Evolutionary conservation across 2,329 filamentous ascomycete genomes (phyloP), one percentile per base, ranked within the genome.

Genomic region (Magnaporthales sp.): DNA sequence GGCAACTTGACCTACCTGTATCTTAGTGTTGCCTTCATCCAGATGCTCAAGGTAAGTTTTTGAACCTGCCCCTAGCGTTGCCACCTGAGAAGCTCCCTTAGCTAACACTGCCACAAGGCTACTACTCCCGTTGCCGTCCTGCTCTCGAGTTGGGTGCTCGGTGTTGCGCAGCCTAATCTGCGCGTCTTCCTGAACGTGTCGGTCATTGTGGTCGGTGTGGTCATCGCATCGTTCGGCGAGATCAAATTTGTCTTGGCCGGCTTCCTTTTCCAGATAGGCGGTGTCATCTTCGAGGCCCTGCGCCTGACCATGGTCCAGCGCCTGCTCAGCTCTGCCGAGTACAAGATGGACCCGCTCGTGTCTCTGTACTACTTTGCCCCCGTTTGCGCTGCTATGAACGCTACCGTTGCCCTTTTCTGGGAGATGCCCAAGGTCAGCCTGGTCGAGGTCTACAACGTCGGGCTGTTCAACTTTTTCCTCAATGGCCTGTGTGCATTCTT

Each of bases 1-100:
- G 93, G 93, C 75, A 98, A 98, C 82, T 80, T 96, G 80, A 93
- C 94, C 73, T 98, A 98, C 77, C 86, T 97, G 66, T 97, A 97
- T 80, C 87, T 98, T 69, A 95, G 91, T 71, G 94, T 98, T 68
- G 91, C 94, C 68, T 98, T 98, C 79, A 98, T 98, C 75, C 94
- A 98, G 84, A 98, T 98, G 94, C 89, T 98, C 78, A 98, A 98
- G 26, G 56, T 60, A 27, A 60, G 56, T 60, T 27, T 29, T 1
- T 91, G 90, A 4, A 11, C 22, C 9, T 26, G 2, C 22, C 11
- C 10, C 24, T 13, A 58, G 22, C n/a, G 73, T 70, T 9, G 1
- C 19, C 7, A 2, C 13, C 24, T 22, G 11, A 24, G 46, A n/a
- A 38, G 4, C 8, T n/a, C 13, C 22, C 22, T 65, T 32, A 24